Evolutionary conservation across 768 basidiomycete species (phyloP), one percentile per base, ranked within the genome.

Genomic region (Leucocoprinus sp.): DNA sequence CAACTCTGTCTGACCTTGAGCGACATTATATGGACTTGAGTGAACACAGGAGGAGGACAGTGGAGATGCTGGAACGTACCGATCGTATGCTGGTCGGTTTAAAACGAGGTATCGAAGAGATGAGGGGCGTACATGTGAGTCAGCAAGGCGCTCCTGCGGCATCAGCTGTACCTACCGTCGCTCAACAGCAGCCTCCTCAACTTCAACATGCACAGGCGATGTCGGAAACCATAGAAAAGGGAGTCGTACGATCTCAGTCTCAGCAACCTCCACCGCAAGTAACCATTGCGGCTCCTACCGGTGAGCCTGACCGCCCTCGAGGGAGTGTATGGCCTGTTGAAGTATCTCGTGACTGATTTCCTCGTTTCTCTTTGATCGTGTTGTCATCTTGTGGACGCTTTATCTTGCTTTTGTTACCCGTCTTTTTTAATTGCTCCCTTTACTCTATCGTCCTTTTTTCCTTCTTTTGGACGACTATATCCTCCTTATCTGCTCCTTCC

Each of bases 31-130:
- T 63, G 15, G 74, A 81, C 55, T 68, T 92, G 43, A 63, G 66
- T 3, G 77, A 81, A 54, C 73, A 84, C 57, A 77, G 78, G 61
- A 66, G 65, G 55, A 66, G 72, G 58, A 67, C 84, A 65, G 76
- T 87, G 62, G 85, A 85, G 58, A 71, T 91, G 77, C 61, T 88
- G 48, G 75, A 80, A 52, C 75, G 71, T 64, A 91, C 87, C 54
- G 83, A 89, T 43, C 64, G 73, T 59, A 61, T 91, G 65, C 78
- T 91, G 72, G 70, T 65, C 28, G 78, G 80, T 18, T 66, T 91
- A 58, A 79, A 79, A 68, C 72, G 80, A 53, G 83, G 79, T 18
- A 67, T 91, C 54, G 87, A 89, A 44, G 86, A 90, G 58, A 79
- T 86, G 76, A 68, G 75, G 53, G 72, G 61, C 19, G 55, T 53